Conservation (phyloP, 345 rosid genomes). For the Chamaenerion angustifolium region DNA sequence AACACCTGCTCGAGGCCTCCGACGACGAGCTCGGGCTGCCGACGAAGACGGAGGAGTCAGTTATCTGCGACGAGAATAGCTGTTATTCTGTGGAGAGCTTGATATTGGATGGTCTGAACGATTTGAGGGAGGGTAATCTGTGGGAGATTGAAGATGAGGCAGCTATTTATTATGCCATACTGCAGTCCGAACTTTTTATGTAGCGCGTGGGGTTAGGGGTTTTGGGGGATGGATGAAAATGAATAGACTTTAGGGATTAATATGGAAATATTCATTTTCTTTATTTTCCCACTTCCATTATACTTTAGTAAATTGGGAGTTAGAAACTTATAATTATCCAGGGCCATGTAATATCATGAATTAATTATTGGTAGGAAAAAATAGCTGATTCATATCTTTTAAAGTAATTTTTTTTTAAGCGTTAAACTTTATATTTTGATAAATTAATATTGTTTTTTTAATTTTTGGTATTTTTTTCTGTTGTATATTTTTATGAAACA, state of each 20-base stretch:
- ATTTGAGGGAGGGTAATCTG: neutral
- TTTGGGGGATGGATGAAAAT: neutral
- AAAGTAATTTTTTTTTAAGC: too few species aligned
- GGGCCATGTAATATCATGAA: too few species aligned
- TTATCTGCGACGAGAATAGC: neutral
- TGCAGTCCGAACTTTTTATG: slow-evolving; percentile 11
- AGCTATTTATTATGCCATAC: slow-evolving; percentile 6
- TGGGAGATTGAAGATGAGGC: slow-evolving; percentile 13
- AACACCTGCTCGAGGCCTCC: slow-evolving; percentile 12
- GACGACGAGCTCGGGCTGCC: slow-evolving; percentile 15
- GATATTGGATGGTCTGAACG: neutral
- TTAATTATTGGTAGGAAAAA: too few species aligned
- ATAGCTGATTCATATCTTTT: too few species aligned
- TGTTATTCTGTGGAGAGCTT: neutral
- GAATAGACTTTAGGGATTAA: neutral
- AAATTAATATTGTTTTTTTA: too few species aligned
- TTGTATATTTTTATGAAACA: too few species aligned
- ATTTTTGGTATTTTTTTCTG: too few species aligned
- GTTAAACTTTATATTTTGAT: too few species aligned
- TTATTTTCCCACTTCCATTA: too few species aligned
- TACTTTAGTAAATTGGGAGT: too few species aligned
- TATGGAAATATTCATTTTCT: neutral
- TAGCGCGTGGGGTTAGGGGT: neutral
- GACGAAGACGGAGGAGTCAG: neutral
- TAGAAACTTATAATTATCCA: too few species aligned